Conservation (phyloP, 2,329 filamentous ascomycete genomes). For the Ceratocystis harringtonii region DNA sequence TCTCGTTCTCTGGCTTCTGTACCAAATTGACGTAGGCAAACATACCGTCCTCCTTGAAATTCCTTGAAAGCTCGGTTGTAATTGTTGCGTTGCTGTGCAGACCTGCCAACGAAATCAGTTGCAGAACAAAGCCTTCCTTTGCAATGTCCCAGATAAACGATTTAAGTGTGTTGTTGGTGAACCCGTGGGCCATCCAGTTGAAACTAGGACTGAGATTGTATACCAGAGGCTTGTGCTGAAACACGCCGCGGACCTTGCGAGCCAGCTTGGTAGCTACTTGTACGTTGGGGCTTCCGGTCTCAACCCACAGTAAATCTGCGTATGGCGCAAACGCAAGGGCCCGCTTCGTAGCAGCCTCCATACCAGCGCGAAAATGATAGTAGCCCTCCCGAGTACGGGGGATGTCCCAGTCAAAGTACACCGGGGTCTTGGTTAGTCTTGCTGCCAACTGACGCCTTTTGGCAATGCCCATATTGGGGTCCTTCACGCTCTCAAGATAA, state of each 20-base stretch:
- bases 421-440: constrained; percentile 47
- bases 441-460: constrained; percentile 60
- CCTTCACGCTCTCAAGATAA: constrained; percentile 49
- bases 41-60: constrained; percentile 88
- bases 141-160: constrained; percentile 96
- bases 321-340: constrained; percentile 83
- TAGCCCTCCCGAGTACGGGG: constrained; percentile 86
- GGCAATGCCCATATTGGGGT: constrained; percentile 63
- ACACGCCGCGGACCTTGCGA: constrained; percentile 51
- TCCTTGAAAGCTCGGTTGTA: constrained; percentile 58
- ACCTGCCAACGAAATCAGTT: constrained; percentile 52
- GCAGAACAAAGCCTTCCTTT: constrained; percentile 62
- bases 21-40: constrained; percentile 91
- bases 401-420: constrained; percentile 81
- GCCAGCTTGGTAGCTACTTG: constrained; percentile 61
- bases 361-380: constrained; percentile 78
- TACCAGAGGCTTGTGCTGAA: constrained; percentile 75
- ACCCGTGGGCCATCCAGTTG: constrained; percentile 97
- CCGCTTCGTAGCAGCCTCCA: constrained; percentile 79
- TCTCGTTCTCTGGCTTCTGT: constrained; percentile 77
- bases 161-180: constrained; percentile 65
- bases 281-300: constrained; percentile 81
- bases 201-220: constrained; percentile 96
- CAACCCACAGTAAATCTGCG: constrained; percentile 91
- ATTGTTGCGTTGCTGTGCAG: constrained; percentile 50